Conservation (phyloP, 148 eudicot genomes). For the Diospyros kaki region DNA sequence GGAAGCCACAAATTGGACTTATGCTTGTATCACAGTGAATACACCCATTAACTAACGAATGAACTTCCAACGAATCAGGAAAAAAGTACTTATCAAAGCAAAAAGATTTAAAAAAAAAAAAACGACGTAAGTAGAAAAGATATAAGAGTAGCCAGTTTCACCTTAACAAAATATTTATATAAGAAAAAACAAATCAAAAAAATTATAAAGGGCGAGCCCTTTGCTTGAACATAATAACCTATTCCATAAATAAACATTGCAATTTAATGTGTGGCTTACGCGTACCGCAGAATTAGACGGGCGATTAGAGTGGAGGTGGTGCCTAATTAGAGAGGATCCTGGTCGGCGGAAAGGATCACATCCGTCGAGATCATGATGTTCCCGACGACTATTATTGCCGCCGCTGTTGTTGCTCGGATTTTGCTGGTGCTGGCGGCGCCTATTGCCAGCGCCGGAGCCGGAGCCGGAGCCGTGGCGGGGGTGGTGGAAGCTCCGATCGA, state of each 20-base stretch:
- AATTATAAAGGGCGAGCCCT: neutral
- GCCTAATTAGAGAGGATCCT: conserved; percentile 8
- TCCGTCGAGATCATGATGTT: conserved; percentile 22
- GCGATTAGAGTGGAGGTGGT: conserved; percentile 10
- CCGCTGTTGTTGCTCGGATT: neutral
- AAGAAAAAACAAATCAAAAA: neutral
- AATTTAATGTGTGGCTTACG: neutral
- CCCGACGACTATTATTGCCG: conserved; percentile 13
- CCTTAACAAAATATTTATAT: no score
- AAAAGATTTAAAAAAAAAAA: neutral
- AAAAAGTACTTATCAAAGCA: no score
- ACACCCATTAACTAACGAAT: no score
- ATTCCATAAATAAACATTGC: no score
- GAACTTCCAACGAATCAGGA: no score
- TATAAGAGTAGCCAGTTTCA: neutral
- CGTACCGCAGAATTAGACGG: neutral
- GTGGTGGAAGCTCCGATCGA: conserved; percentile 15
- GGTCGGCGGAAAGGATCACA: conserved; percentile 19
- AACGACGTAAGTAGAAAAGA: neutral
- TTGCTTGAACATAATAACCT: no score
- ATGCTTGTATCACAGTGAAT: no score
- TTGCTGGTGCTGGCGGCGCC: conserved; percentile 18
- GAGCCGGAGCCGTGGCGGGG: conserved; percentile 5
- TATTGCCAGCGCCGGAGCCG: neutral
- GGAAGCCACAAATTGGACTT: no score